Evolutionary conservation across 495 filamentous ascomycete species (phyloP).

Genomic region (Daldinia vernicosa): DNA sequence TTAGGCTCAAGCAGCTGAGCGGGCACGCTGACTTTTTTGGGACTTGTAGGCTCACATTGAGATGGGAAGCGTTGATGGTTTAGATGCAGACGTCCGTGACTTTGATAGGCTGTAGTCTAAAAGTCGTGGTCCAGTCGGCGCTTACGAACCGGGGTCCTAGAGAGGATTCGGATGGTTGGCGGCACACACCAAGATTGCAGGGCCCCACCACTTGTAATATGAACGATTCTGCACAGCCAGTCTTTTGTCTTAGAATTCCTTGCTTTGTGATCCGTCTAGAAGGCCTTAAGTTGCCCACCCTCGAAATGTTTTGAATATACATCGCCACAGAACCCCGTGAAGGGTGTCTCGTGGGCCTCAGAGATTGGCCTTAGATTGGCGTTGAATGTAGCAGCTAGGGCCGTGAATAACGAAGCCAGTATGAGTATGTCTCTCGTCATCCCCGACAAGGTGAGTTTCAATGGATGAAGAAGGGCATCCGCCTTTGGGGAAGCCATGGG

Average conservation of each 20-base stretch:
- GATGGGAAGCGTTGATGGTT: slow-evolving; percentile 44
- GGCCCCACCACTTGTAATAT: slow-evolving; percentile 56
- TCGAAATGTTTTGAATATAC: slow-evolving; percentile 42
- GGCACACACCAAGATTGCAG: slow-evolving; percentile 54
- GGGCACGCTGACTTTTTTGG: slow-evolving; percentile 39
- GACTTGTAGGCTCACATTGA: slow-evolving; percentile 36
- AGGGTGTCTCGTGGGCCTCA: slow-evolving; percentile 57
- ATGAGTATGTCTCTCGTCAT: slow-evolving; percentile 48
- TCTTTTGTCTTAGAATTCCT: slow-evolving; percentile 60
- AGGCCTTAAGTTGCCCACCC: slow-evolving; percentile 44
- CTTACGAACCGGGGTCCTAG: slow-evolving; percentile 57
- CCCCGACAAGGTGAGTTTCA: slow-evolving; percentile 41
- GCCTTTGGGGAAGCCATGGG: slow-evolving; percentile 25
- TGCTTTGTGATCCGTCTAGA: slow-evolving; percentile 49
- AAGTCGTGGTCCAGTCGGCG: slow-evolving; percentile 60
- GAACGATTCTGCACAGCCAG: slow-evolving; percentile 54
- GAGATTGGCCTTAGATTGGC: slow-evolving; percentile 49
- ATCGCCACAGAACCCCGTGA: slow-evolving; percentile 54
- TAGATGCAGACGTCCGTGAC: slow-evolving; percentile 41
- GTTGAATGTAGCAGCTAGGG: slow-evolving; percentile 40
- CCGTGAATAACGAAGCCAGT: slow-evolving; percentile 38
- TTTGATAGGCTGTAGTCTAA: slow-evolving; percentile 58
- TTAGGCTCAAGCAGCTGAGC: slow-evolving; percentile 48
- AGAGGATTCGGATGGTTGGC: slow-evolving; percentile 58
- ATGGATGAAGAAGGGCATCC: slow-evolving; percentile 38